Evolutionary conservation across 2,329 filamentous ascomycete species (phyloP).

Genomic region (Cercospora sp.): DNA sequence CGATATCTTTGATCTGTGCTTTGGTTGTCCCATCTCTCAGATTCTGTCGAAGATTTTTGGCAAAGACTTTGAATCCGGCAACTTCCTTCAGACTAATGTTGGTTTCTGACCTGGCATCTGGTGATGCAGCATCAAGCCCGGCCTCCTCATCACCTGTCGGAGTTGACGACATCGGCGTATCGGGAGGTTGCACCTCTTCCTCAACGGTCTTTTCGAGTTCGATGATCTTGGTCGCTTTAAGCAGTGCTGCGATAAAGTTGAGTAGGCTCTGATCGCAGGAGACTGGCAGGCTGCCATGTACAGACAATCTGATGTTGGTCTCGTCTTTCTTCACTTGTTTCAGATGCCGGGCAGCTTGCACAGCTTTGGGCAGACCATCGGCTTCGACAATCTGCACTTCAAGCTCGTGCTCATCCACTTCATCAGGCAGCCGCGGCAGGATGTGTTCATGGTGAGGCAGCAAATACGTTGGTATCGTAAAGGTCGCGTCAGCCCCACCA

Average conservation of each 20-base stretch:
- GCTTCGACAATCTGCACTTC: conserved; percentile 45
- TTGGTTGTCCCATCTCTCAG: conserved; percentile 31
- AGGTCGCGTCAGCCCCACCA: conserved; percentile 52
- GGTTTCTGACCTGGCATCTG: conserved; percentile 7
- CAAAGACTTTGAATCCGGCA: conserved; percentile 32
- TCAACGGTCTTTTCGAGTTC: conserved; percentile 52
- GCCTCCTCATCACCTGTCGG: conserved; percentile 32
- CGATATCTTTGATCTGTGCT: conserved; percentile 33
- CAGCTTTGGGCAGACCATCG: conserved; percentile 47
- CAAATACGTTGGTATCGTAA: conserved; percentile 52
- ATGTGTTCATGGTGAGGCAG: conserved; percentile 58
- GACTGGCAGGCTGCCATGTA: conserved; percentile 53
- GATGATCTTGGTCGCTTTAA: conserved; percentile 60
- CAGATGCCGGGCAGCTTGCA: conserved; percentile 45
- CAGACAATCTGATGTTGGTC: conserved; percentile 49
- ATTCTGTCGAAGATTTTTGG: conserved; percentile 33
- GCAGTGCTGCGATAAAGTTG: conserved; percentile 55
- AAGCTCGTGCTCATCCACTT: conserved; percentile 37
- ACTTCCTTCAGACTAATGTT: conserved; percentile 19
- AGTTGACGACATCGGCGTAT: conserved; percentile 23
- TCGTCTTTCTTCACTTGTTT: conserved; percentile 50
- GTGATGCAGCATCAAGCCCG: conserved; percentile 25
- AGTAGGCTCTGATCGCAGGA: conserved; percentile 54
- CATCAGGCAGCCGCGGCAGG: conserved; percentile 46
- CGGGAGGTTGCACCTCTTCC: conserved; percentile 28